Base-by-base conservation (phyloP, 805 yeast species). In the Dipodascopsis uninucleata region DNA sequence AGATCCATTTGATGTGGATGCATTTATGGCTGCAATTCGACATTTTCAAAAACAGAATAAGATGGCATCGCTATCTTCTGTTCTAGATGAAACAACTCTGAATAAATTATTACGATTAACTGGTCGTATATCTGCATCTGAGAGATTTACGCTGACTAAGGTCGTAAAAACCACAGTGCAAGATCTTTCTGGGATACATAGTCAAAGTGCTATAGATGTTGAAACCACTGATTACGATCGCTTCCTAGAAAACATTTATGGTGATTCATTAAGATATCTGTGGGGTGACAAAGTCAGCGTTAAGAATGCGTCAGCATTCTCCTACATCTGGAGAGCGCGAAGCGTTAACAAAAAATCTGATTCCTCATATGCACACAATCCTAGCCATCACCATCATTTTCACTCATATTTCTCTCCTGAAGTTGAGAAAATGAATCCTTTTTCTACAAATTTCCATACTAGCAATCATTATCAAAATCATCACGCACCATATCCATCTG, bases 1-100 rank as follows among this genome's bases (percentile, higher is more conserved):
- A 58, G 97, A 93, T 60, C 90, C 95, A 0, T 80, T 84, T 59
- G 90, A 85, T 49, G 79, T 78, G 40, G 82, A 80, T 41, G 74
- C 74, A 38, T 83, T 90, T 56, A 74, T 79, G 64, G 62, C 73
- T 2, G 76, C 87, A 5, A 74, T 93, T 21, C 77, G 78, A 1
- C 81, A 78, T 47, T 90, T 89, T 61, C 97, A 93, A 62, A 85
- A 79, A 59, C 83, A 80, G 47, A 71, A 72, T 52, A 74, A 75
- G 50, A 58, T 82, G 5, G 72, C 74, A 2, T 69, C 70, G 47
- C 73, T 74, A 4, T 42, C 28, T 20, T 62, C 77, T 47, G 72
- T 71, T 49, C 66, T 84, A 26, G 88, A 83, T 61, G 68, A 73
- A 22, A 68, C 67, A 39, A 82, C 90, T 0, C 64, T 73, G 38